Base-by-base conservation (phyloP, 2,329 filamentous ascomycete genomes). In the Hymenoscyphus infarciens region DNA sequence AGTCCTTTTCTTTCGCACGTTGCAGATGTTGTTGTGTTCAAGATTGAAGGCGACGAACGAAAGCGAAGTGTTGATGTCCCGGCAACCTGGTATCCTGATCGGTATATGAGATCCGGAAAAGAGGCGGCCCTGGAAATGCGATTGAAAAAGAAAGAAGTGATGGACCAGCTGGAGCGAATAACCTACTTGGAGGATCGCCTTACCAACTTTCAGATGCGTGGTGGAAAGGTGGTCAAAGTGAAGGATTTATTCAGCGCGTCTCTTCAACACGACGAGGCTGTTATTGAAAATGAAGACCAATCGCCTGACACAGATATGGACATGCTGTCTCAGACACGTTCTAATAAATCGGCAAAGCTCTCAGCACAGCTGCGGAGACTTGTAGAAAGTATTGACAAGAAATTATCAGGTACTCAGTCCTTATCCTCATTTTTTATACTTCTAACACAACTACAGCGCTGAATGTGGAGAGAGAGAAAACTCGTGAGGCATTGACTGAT, bases 21-120 rank as follows among this genome's bases (percentile, higher is more conserved):
- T 27, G 80, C 80, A 3, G 81, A 84, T n/a, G 76, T 85, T 3
- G 67, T 86, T 27, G 77, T 78, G 7, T 75, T 85, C 42, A 77
- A 78, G 53, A 69, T 85, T 13, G 67, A 68, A 19, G 74, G 75
- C 16, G 74, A 77, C 3, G 79, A 78, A 1, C 74, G 79, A 4
- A 69, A 74, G 7, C 77, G 78, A 54, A 76, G 76, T 2, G 75
- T 83, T 52, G 80, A 83, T 3, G 79, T 86, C 38, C 83, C 83
- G 5, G 73, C 75, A 52, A 73, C 79, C 13, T 79, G 84, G 64
- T 85, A 83, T 66, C 79, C 81, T 0, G 83, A 85, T 70, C 79
- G 77, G n/a, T 86, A 85, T 62, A 71, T 83, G 59, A 74, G 75
- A 56, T 72, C 68, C 11, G 77, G 79, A 15, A 79, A 78, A 61